Conservation (phyloP, 352 stramenopile species). For the Globisporangium alternatum region DNA sequence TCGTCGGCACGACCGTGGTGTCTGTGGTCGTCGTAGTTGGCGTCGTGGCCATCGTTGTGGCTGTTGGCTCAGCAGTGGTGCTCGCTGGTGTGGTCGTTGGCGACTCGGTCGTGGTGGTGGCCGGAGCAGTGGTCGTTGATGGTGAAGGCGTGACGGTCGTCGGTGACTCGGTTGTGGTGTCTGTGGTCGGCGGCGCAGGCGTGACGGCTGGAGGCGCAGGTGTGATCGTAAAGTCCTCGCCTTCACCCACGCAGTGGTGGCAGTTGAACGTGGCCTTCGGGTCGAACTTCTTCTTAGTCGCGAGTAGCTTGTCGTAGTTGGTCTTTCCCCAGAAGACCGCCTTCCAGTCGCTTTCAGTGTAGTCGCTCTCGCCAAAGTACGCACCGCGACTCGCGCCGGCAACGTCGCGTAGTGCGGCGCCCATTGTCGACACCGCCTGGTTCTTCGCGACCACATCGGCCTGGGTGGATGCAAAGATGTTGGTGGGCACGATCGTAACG, state of each 20-base stretch:
- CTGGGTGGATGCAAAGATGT: neutral
- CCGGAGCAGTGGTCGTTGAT: neutral
- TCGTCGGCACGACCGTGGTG: neutral
- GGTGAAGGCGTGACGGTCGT: neutral
- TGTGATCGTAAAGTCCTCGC: neutral
- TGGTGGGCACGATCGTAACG: neutral
- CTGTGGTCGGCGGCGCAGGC: neutral
- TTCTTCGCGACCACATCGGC: neutral
- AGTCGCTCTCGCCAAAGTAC: slow-evolving; percentile 14
- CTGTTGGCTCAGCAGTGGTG: neutral
- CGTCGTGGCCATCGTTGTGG: neutral
- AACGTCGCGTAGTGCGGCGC: neutral
- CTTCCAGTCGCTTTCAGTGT: slow-evolving; percentile 6
- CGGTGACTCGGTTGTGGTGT: neutral
- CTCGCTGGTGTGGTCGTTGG: neutral
- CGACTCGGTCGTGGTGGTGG: neutral
- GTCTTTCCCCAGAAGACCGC: slow-evolving; percentile 5
- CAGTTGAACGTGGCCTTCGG: neutral
- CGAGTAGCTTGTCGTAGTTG: slow-evolving; percentile 11
- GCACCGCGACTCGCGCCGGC: neutral
- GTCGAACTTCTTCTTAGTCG: slow-evolving; percentile 6
- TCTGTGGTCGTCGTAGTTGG: neutral
- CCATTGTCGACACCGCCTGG: slow-evolving; percentile 4
- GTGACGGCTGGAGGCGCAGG: neutral
- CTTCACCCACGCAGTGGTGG: slow-evolving; percentile 9